Conservation (phyloP, 2,329 filamentous ascomycete species). For the Aspergillus ochraceus region DNA sequence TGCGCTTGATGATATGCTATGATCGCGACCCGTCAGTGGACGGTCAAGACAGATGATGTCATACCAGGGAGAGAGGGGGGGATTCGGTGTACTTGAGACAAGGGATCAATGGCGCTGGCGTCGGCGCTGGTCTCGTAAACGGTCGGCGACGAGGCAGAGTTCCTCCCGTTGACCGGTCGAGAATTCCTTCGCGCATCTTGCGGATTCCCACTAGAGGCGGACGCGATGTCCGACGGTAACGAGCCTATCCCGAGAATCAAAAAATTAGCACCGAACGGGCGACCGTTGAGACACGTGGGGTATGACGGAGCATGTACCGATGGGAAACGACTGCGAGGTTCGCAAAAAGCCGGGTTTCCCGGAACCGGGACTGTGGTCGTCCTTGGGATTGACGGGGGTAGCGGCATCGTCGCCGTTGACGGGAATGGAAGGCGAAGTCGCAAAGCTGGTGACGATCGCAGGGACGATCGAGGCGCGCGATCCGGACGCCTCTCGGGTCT, state of each 20-base stretch:
- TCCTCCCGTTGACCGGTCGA: slow-evolving; percentile 24
- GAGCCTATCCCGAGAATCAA: slow-evolving; percentile 23
- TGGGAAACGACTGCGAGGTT: slow-evolving; percentile 23
- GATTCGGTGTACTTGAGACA: slow-evolving; percentile 58
- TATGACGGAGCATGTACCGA: slow-evolving; percentile 26
- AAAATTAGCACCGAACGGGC: slow-evolving; percentile 3
- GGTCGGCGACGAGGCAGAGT: slow-evolving; percentile 26
- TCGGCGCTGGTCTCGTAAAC: slow-evolving; percentile 31
- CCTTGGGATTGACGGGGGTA: slow-evolving; percentile 9
- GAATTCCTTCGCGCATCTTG: slow-evolving; percentile 28
- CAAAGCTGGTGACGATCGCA: slow-evolving; percentile 25
- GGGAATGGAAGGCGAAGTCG: slow-evolving; percentile 17
- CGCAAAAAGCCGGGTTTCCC: slow-evolving; percentile 14
- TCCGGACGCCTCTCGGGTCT: slow-evolving; percentile 19
- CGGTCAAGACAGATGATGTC: background rate
- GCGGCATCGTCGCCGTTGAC: slow-evolving; percentile 7
- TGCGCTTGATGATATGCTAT: slow-evolving; percentile 66
- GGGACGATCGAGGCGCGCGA: slow-evolving; percentile 27
- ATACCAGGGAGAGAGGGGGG: background rate
- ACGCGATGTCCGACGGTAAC: slow-evolving; percentile 29
- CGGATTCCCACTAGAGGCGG: slow-evolving; percentile 29
- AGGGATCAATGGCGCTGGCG: slow-evolving; percentile 60
- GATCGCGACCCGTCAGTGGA: slow-evolving; percentile 1
- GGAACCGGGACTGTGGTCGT: slow-evolving; percentile 11
- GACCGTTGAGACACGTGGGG: slow-evolving; percentile 2